Percentiles rank a stretch among this genome's conserved stretches.
Evolutionary conservation across 78 protist species (phyloP).

Genomic region (Bodo saltans): DNA sequence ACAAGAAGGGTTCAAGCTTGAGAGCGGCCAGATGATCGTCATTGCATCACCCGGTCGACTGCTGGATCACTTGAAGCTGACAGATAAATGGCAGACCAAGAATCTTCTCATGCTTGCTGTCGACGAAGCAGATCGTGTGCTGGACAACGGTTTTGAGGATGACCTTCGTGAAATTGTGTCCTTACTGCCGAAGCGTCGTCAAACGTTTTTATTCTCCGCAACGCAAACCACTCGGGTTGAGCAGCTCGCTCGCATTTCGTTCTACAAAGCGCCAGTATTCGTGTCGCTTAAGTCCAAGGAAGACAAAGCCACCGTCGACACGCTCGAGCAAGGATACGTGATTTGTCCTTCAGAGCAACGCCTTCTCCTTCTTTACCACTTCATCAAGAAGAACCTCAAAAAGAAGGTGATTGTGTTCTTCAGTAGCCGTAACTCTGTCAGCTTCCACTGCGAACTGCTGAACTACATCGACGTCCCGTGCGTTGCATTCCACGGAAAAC

Average conservation of each 20-base stretch:
- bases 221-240: constrained; percentile 92
- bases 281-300: constrained; percentile 71
- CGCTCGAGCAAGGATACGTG: constrained; percentile 92
- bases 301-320: constrained; percentile 57
- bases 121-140: constrained; percentile 98
- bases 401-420: constrained; percentile 89
- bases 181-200: constrained; percentile 84
- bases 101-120: constrained; percentile 84
- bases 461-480: constrained; percentile 97
- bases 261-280: constrained; percentile 53
- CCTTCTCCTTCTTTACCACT: constrained; percentile 92
- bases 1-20: constrained; percentile 81
- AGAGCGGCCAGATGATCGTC: constrained; percentile 88
- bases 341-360: constrained; percentile 78
- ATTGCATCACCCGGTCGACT: constrained; percentile 99
- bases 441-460: constrained; percentile 94
- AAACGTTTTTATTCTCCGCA: constrained; percentile 95
- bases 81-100: constrained; percentile 70
- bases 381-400: constrained; percentile 83
- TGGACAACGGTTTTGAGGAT: constrained; percentile 88
- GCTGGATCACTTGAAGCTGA: constrained; percentile 90
- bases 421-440: constrained; percentile 72
- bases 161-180: constrained; percentile 87
- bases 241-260: constrained; percentile 84
- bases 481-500: constrained; percentile 89